These are phyloP conservation scores for Epichloe coenophiala DNA, from an alignment of 2,329 filamentous ascomycete genomes.

Conservation along the genomic window DNA sequence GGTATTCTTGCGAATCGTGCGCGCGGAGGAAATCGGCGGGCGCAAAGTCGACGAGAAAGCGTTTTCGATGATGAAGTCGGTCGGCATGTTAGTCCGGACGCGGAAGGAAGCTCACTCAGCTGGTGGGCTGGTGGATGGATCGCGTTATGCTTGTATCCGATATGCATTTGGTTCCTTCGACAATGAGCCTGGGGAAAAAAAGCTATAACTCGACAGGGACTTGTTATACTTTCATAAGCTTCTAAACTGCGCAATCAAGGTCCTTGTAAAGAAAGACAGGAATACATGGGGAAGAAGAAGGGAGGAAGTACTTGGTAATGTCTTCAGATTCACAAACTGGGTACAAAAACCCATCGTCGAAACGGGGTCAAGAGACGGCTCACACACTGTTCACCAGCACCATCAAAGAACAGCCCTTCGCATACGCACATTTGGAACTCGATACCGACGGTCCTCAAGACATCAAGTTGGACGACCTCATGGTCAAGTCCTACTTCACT, in stretches of 20 bases:
- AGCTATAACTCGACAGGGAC: too few species aligned
- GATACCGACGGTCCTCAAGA: slow-evolving; percentile 17
- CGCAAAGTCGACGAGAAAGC: not conserved
- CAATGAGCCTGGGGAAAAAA: not conserved
- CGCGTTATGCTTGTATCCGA: slow-evolving; percentile 5
- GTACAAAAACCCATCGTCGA: slow-evolving; percentile 6
- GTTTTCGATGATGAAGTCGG: too few species aligned
- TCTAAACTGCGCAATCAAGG: too few species aligned
- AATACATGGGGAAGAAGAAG: not conserved
- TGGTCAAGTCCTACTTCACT: slow-evolving; percentile 48
- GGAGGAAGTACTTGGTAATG: not conserved
- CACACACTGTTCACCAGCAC: slow-evolving; percentile 36
- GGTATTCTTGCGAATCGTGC: not conserved
- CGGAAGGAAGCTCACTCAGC: not conserved
- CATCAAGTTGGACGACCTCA: slow-evolving; percentile 43
- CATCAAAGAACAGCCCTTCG: slow-evolving; percentile 37
- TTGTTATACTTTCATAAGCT: too few species aligned
- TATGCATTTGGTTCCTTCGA: not conserved
- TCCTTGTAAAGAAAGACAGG: not conserved
- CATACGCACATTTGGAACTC: slow-evolving; percentile 44
- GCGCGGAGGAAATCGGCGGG: not conserved
- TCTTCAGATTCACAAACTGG: not conserved
- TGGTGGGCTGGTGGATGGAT: not conserved
- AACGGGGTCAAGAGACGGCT: slow-evolving; percentile 23
- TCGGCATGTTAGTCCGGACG: too few species aligned